These are phyloP conservation scores for Neonectria sp. DNA, from an alignment of 2,329 filamentous ascomycete species.

Conservation along the genomic window DNA sequence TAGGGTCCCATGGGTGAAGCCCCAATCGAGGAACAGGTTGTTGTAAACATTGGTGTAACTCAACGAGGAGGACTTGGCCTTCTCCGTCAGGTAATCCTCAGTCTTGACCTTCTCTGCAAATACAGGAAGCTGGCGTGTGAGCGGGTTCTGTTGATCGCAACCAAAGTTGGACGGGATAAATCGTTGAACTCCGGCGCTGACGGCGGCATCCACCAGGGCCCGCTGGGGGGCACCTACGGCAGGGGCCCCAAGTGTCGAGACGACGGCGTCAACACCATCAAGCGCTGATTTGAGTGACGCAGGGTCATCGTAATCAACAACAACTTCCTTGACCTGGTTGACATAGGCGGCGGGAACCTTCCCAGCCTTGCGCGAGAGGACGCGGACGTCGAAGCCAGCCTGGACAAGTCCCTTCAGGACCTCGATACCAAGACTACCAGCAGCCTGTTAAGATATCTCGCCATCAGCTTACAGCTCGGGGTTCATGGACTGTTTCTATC, in stretches of 20 bases:
- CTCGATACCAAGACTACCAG: conserved; percentile 18
- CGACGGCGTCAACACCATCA: conserved; percentile 17
- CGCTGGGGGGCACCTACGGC: conserved; percentile 13
- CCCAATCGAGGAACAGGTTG: conserved; percentile 25
- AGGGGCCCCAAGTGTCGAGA: conserved; percentile 17
- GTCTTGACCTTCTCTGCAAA: conserved; percentile 11
- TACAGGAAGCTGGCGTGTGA: conserved; percentile 16
- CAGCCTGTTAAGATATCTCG: conserved; percentile 5
- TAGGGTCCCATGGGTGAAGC: conserved; percentile 14
- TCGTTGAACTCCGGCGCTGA: conserved; percentile 16
- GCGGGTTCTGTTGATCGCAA: conserved; percentile 18
- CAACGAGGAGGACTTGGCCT: conserved; percentile 5
- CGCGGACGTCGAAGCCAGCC: conserved; percentile 9
- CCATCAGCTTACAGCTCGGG: not conserved
- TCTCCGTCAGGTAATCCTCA: conserved; percentile 10
- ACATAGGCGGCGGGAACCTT: conserved; percentile 14
- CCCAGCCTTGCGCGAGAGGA: conserved; percentile 16
- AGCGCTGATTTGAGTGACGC: conserved; percentile 19
- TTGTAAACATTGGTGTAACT: conserved; percentile 20
- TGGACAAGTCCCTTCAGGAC: conserved; percentile 12
- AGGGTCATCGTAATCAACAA: conserved; percentile 15
- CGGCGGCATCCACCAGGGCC: conserved; percentile 16
- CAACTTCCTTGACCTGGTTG: conserved; percentile 21
- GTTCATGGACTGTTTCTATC: not conserved
- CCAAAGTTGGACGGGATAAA: conserved; percentile 28